A percentile compares a stretch with the other conserved stretches of the same genome.
These are phyloP conservation scores for Trichosporon inkin DNA, from an alignment of 1,284 basidiomycete species.

Conservation along the genomic window DNA sequence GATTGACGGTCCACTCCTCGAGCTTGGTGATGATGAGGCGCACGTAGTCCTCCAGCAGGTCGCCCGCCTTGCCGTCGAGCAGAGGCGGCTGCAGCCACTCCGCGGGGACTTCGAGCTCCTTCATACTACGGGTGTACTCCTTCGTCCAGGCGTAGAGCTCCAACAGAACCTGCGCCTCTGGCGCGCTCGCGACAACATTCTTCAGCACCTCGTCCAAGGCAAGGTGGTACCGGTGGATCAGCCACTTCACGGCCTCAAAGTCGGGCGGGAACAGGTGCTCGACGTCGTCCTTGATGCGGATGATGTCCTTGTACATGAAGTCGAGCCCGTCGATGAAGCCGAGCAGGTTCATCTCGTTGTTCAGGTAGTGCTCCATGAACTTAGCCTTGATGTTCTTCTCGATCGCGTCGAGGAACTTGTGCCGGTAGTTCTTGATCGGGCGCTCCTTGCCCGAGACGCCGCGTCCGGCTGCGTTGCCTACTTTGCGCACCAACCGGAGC, in stretches of 20 bases:
- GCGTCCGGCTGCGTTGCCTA: slow-evolving; percentile 77
- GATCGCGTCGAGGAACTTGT: slow-evolving; percentile 80
- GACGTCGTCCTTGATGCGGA: slow-evolving; percentile 80
- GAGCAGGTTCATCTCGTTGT: slow-evolving; percentile 62
- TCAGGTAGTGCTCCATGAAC: slow-evolving; percentile 67
- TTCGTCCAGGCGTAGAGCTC: slow-evolving; percentile 89
- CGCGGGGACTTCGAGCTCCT: slow-evolving; percentile 76
- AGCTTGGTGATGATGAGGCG: slow-evolving; percentile 89
- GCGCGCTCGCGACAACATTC: slow-evolving; percentile 66
- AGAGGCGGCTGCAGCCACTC: slow-evolving; percentile 83
- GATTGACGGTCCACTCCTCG: slow-evolving; percentile 92
- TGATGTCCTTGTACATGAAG: slow-evolving; percentile 94
- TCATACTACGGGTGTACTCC: slow-evolving; percentile 92
- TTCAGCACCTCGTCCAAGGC: slow-evolving; percentile 74
- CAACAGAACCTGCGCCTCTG: slow-evolving; percentile 81
- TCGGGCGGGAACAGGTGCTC: slow-evolving; percentile 87
- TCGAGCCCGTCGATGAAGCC: slow-evolving; percentile 70
- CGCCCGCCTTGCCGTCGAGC: slow-evolving; percentile 87
- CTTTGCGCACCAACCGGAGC: slow-evolving; percentile 86
- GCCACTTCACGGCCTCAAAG: slow-evolving; percentile 79
- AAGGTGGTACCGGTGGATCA: slow-evolving; percentile 87
- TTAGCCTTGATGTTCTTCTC: slow-evolving; percentile 68
- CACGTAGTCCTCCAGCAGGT: slow-evolving; percentile 92
- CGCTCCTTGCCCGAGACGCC: slow-evolving; percentile 90
- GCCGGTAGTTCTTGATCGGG: slow-evolving; percentile 91